Conservation (phyloP, 495 filamentous ascomycete genomes). For the Glarea lozoyensis region DNA sequence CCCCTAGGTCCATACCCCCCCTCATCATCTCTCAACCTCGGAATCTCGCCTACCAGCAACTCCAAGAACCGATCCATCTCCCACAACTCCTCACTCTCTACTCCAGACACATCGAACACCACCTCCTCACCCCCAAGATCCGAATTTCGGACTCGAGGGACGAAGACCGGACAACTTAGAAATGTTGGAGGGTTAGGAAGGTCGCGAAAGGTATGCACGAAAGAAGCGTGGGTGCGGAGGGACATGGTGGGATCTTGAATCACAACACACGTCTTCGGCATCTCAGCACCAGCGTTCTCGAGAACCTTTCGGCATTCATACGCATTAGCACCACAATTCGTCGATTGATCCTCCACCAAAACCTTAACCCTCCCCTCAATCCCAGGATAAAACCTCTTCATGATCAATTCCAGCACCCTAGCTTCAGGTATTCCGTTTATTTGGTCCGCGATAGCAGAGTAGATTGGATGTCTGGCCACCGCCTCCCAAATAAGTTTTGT, state of each 20-base stretch:
- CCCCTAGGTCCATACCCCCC: constrained; percentile 29
- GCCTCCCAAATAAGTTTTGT: constrained; percentile 27
- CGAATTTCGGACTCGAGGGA: constrained; percentile 20
- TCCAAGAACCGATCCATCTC: constrained; percentile 13
- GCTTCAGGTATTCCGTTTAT: constrained; percentile 26
- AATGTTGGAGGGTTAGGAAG: constrained; percentile 12
- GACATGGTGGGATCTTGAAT: constrained; percentile 34
- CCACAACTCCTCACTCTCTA: constrained; percentile 18
- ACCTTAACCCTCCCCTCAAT: constrained; percentile 17
- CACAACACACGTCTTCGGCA: constrained; percentile 18
- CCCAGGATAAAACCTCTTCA: constrained; percentile 21
- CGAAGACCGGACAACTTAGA: constrained; percentile 26
- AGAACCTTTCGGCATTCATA: constrained; percentile 21
- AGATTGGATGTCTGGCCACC: constrained; percentile 21
- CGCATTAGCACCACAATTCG: constrained; percentile 32
- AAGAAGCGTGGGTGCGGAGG: constrained; percentile 26
- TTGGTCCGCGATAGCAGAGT: constrained; percentile 11
- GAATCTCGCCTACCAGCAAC: constrained; percentile 13
- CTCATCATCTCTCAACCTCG: constrained; percentile 27
- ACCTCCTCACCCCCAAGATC: constrained; percentile 2
- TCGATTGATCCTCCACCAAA: constrained; percentile 28
- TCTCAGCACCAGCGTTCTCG: constrained; percentile 14
- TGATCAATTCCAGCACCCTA: constrained; percentile 23
- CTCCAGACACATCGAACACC: constrained; percentile 8
- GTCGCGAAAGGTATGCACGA: constrained; percentile 23